Evolutionary conservation across 2,329 filamentous ascomycete genomes (phyloP), one percentile per base, ranked within the genome.

Genomic region (Trichoderma breve): DNA sequence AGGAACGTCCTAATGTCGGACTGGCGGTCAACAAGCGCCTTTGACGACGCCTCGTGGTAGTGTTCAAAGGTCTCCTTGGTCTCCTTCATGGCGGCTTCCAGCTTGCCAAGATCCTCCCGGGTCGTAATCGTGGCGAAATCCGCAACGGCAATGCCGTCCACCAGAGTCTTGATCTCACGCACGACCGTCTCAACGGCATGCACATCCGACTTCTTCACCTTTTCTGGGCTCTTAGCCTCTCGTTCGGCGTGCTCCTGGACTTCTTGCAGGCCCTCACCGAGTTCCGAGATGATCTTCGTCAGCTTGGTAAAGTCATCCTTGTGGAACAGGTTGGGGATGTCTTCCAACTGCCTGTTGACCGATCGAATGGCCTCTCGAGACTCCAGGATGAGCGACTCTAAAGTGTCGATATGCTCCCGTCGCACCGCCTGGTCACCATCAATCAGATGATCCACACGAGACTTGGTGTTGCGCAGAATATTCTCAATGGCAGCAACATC

Each of bases 401-500:
- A 85, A 1, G 87, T 84, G 74, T 91, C 89, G 30, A 91, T 81
- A 68, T 91, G 88, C 39, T 91, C 89, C 76, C 90, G 91, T 70
- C 86, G 86, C 11, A 94, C 90, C 2, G 89, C 84, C 71, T 92
- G 90, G 39, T 94, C 92, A 4, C 90, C 87, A 65, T 95, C 88
- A 64, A 97, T 88, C 24, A 89, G 80, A 72, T 97, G 94, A 72
- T 98, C 95, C 11, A 98, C 84, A 61, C 93, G 93, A 6, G 91
- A 90, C 80, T 98, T 98, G 36, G 94, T 95, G 79, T 97, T 97
- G 55, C 92, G 90, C 14, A 98, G 86, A 63, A 98, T 90, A 0
- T 92, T 97, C 81, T 98, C 95, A 72, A 98, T 95, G 12, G 94
- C 94, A 73, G 95, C 90, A 0, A 95, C 93, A 76, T 98, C 95